Base-by-base conservation (phyloP, 352 stramenopile genomes). In the Pythium biforme region DNA sequence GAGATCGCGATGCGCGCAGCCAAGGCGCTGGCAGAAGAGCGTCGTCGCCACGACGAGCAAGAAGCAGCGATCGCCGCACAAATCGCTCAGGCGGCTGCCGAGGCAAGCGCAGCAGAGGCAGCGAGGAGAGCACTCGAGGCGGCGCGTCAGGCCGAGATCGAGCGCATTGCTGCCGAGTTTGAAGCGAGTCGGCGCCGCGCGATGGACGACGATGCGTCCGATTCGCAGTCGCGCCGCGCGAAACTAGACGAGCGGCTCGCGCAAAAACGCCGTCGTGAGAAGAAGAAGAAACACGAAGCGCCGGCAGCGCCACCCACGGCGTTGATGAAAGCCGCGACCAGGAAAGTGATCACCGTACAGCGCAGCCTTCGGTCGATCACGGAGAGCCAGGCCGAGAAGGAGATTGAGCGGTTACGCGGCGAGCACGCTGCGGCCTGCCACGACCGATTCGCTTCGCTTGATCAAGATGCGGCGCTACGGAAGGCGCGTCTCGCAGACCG, bases 401-500 rank as follows among this genome's bases (percentile, higher is more conserved):
- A 77, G 41, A 68, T 74, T 58, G 45, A 49, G 26, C 63, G 71
- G 25, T 59, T 79, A 11, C 64, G 70, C n/a, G 29, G 29, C 1
- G 72, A 77, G 60, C 72, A 73, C 29, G 57, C 56, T 6, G 65
- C 60, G 19, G 69, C 72, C 3, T 64, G 49, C 27, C 22, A 66
- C 2, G 69, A 76, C 9, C 70, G 63, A 3, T 69, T 67, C 31
- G 54, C 43, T 4, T 34, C 59, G 5, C 45, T 80, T 14, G 70
- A 76, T 22, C 62, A 70, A 29, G 69, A 76, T 26, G 69, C 70
- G 1, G 59, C 63, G 17, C 22, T 73, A 3, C 57, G 70, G 9
- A 71, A 72, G 19, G 61, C 72, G 1, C 72, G 61, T 7, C 57
- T 80, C 0, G 43, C 48, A 0, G 72, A 75, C 37, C 66, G 72